Evolutionary conservation across 2,329 filamentous ascomycete species (phyloP).

Genomic region (Aspergillus thermomutatus): DNA sequence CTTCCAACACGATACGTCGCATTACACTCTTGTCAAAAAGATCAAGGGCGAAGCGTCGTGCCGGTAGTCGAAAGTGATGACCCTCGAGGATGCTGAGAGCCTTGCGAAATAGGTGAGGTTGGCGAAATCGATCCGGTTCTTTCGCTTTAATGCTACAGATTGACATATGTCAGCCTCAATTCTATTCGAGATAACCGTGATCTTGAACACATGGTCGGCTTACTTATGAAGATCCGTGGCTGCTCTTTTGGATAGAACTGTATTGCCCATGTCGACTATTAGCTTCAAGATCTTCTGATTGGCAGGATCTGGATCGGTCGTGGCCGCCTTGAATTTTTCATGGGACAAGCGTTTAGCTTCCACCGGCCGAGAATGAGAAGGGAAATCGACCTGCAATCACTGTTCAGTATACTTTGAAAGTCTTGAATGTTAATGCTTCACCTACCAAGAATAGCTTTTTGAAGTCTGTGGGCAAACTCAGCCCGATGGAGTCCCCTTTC

Average conservation of each 20-base stretch:
- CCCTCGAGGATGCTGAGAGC: conserved; percentile 81
- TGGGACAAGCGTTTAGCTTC: conserved; percentile 41
- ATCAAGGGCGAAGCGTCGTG: conserved; percentile 87
- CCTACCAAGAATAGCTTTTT: conserved; percentile 71
- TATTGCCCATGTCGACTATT: conserved; percentile 86
- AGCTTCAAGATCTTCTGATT: conserved; percentile 78
- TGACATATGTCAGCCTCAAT: conserved; percentile 5
- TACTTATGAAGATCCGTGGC: conserved; percentile 70
- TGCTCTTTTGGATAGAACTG: conserved; percentile 84
- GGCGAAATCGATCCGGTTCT: conserved; percentile 71
- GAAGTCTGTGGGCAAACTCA: conserved; percentile 79
- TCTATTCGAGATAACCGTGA: background rate
- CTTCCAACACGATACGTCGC: conserved; percentile 76
- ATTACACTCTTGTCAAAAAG: conserved; percentile 90
- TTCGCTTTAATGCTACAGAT: conserved; percentile 67
- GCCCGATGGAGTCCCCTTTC: conserved; percentile 77
- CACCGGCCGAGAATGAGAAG: conserved; percentile 38
- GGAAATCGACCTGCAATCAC: conserved; percentile 30
- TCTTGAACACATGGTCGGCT: conserved; percentile 17
- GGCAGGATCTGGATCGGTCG: conserved; percentile 57
- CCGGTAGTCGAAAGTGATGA: conserved; percentile 83
- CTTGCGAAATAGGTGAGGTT: conserved; percentile 75
- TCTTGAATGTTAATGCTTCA: conserved; percentile 24
- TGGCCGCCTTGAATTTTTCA: conserved; percentile 55
- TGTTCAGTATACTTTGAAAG: background rate